Conservation (phyloP, 495 filamentous ascomycete species). For the Penicillium longicatenatum region DNA sequence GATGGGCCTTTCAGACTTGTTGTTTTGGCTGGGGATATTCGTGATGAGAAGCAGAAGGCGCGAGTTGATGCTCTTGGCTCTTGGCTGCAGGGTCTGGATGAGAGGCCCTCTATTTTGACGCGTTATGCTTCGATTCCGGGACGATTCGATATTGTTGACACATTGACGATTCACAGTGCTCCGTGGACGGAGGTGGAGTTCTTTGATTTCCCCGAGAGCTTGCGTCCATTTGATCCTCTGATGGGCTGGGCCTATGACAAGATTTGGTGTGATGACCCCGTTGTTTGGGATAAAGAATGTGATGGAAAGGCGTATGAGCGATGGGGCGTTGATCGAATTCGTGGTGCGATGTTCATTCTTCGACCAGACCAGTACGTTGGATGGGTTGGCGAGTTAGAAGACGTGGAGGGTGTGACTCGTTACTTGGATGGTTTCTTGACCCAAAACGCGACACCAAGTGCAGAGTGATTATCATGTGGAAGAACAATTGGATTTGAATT, state of each 20-base stretch:
- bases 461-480: too few species aligned
- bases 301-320: constrained; percentile 60
- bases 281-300: constrained; percentile 56
- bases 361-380: constrained; percentile 68
- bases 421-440: constrained; percentile 35
- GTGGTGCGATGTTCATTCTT: constrained; percentile 59
- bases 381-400: constrained; percentile 58
- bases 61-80: constrained; percentile 50
- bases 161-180: constrained; percentile 60
- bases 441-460: not conserved
- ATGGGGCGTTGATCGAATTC: constrained; percentile 59
- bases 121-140: constrained; percentile 40
- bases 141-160: constrained; percentile 49
- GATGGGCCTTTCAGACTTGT: constrained; percentile 63
- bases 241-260: constrained; percentile 64
- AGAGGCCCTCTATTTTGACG: constrained; percentile 21
- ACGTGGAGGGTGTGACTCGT: constrained; percentile 42
- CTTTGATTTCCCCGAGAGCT: constrained; percentile 57
- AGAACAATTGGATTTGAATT: not conserved
- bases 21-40: constrained; percentile 63
- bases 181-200: constrained; percentile 53
- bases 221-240: constrained; percentile 54
- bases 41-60: constrained; percentile 36
- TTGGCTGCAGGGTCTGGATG: constrained; percentile 31
- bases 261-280: constrained; percentile 64